Conservation (phyloP, 257 asterid genomes). For the Primulina huaijiensis region DNA sequence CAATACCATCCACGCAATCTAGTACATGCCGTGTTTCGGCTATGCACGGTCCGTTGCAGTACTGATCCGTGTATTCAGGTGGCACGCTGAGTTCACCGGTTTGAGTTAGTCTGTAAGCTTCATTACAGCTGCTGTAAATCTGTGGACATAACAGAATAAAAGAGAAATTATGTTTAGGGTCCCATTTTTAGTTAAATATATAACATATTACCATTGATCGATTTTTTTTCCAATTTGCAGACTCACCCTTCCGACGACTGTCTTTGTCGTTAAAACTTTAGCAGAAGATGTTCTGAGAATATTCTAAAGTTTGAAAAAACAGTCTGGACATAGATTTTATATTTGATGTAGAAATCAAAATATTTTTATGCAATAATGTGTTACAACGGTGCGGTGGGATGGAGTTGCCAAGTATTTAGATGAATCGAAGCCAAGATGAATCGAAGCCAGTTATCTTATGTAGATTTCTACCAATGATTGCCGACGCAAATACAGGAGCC, state of each 20-base stretch:
- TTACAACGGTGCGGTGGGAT: too few relatives aligned
- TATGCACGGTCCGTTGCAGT: slow-evolving; percentile 68
- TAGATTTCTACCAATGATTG: background rate
- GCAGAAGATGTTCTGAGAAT: background rate
- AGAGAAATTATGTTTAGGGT: background rate
- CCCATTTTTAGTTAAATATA: background rate
- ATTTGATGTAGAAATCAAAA: background rate
- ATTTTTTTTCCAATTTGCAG: background rate
- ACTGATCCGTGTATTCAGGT: slow-evolving; percentile 50
- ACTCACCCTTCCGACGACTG: background rate
- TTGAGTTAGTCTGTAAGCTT: slow-evolving; percentile 51
- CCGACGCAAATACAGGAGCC: too few relatives aligned
- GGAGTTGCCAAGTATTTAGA: too few relatives aligned
- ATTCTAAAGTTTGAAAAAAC: too few relatives aligned
- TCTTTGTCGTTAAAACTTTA: too few relatives aligned
- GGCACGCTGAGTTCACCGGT: slow-evolving; percentile 67
- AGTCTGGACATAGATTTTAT: background rate
- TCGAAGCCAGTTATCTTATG: too few relatives aligned
- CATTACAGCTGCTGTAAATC: slow-evolving; percentile 63
- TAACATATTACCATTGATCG: background rate
- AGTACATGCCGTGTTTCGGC: slow-evolving; percentile 64
- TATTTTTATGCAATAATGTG: background rate
- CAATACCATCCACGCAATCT: slow-evolving; percentile 45
- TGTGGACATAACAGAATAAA: slow-evolving; percentile 14
- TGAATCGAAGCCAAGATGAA: background rate